Evolutionary conservation across 345 rosid genomes (phyloP).

Genomic region (Microthlaspi erraticum): DNA sequence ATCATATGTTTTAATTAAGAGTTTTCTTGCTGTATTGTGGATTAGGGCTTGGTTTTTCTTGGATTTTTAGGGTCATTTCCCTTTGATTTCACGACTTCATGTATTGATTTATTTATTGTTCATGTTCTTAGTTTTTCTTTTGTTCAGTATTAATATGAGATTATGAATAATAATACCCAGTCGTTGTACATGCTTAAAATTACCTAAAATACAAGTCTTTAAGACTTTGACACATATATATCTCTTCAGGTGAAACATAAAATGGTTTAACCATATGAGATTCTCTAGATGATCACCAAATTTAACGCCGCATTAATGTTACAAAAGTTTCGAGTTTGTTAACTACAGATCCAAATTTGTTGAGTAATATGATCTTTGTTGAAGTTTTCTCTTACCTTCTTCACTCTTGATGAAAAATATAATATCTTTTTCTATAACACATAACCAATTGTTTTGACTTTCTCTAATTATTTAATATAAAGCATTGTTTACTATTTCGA

Average conservation of each 20-base stretch:
- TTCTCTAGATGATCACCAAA: background rate
- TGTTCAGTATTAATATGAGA: slow-evolving; percentile 4
- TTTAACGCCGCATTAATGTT: background rate
- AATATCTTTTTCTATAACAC: no score
- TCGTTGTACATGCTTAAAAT: background rate
- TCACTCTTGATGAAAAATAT: slow-evolving; percentile 1
- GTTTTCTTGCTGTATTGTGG: slow-evolving; percentile 17
- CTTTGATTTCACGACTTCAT: background rate
- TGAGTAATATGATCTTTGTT: background rate
- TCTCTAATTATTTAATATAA: no score
- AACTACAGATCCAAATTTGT: background rate
- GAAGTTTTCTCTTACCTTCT: slow-evolving; percentile 1
- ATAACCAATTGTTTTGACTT: slow-evolving; percentile 1
- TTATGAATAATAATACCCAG: background rate
- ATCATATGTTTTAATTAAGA: background rate
- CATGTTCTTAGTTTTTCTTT: slow-evolving; percentile 3
- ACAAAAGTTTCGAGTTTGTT: background rate
- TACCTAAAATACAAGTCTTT: no score
- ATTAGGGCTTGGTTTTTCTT: slow-evolving; percentile 6
- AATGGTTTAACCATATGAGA: background rate
- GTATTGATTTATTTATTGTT: slow-evolving; percentile 4
- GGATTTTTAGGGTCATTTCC: background rate
- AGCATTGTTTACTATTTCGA: no score
- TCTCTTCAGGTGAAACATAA: background rate
- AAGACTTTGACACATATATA: background rate